Percentiles rank a stretch among this genome's conserved stretches.
phyloP scores from a whole-genome alignment of 2,329 filamentous ascomycete species.

The Albophoma yamanashiensis region DNA sequence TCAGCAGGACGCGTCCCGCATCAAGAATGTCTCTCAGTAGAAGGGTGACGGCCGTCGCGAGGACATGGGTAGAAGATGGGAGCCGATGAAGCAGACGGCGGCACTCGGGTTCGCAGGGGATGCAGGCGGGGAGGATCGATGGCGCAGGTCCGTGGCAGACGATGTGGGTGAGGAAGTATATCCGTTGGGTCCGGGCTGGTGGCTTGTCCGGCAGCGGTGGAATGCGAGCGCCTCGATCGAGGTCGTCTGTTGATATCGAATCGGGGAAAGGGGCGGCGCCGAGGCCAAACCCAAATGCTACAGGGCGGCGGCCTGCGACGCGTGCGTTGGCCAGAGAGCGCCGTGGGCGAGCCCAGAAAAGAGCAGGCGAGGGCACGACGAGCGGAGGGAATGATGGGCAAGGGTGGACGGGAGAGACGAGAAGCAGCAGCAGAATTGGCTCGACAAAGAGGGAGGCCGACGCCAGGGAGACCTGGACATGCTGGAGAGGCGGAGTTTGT shows the following conservation, averaged over 20 bases:
- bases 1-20: not conserved
- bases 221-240: not conserved
- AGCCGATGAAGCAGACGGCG: not conserved
- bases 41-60: slow-evolving; percentile 1
- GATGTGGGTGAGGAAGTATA: not conserved
- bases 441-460: not conserved
- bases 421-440: not conserved
- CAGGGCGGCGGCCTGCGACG: not conserved
- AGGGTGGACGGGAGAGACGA: not conserved
- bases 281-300: not conserved
- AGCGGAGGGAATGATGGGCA: not conserved
- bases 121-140: not conserved
- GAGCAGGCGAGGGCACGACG: not conserved
- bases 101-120: not conserved
- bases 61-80: slow-evolving; percentile 6
- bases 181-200: not conserved
- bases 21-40: slow-evolving; percentile 5
- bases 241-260: not conserved
- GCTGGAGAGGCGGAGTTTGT: not conserved
- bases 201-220: not conserved
- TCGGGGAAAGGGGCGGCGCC: not conserved
- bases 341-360: not conserved
- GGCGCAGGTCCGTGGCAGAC: not conserved
- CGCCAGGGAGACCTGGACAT: not conserved
- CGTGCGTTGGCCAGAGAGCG: not conserved